A percentile compares a stretch with the other conserved stretches of the same genome.
These are phyloP conservation scores for Saposhnikovia divaricata DNA, from an alignment of 129 eudicot species.

Conservation along the genomic window DNA sequence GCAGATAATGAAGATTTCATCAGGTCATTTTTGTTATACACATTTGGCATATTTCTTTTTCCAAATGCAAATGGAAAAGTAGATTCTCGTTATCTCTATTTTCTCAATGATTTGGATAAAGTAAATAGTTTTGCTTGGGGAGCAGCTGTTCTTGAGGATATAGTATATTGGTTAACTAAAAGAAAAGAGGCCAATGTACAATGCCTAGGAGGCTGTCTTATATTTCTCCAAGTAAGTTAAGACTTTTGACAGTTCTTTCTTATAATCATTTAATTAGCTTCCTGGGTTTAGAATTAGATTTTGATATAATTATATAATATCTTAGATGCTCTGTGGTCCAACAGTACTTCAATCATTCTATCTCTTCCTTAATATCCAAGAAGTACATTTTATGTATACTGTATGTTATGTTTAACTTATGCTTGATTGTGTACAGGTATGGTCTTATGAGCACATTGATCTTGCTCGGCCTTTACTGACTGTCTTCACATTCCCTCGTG, in stretches of 20 bases:
- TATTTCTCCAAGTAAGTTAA: conserved; percentile 62
- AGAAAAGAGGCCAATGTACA: conserved; percentile 28
- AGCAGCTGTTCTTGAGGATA: conserved; percentile 42
- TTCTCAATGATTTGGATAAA: conserved; percentile 33
- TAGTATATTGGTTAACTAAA: conserved; percentile 26
- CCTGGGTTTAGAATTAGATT: not conserved
- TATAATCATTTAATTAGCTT: not conserved
- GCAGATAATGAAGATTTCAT: conserved; percentile 36
- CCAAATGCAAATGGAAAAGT: conserved; percentile 42
- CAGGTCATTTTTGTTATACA: conserved; percentile 34
- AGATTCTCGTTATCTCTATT: conserved; percentile 47
- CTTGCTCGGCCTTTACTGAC: conserved; percentile 44
- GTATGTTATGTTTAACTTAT: not conserved
- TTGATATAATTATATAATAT: not conserved
- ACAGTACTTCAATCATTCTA: not conserved
- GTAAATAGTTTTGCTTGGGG: conserved; percentile 52
- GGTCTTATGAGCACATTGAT: conserved; percentile 62
- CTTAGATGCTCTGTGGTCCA: not conserved
- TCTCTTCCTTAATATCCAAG: not conserved
- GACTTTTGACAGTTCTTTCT: not conserved
- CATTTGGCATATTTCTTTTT: conserved; percentile 55
- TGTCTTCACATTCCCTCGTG: conserved; percentile 40
- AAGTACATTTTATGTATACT: not conserved
- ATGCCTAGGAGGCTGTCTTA: conserved; percentile 47
- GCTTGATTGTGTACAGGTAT: conserved; percentile 27